These are phyloP conservation scores for Globisporangium cederbergense DNA, from an alignment of 352 stramenopile species.

Conservation along the genomic window DNA sequence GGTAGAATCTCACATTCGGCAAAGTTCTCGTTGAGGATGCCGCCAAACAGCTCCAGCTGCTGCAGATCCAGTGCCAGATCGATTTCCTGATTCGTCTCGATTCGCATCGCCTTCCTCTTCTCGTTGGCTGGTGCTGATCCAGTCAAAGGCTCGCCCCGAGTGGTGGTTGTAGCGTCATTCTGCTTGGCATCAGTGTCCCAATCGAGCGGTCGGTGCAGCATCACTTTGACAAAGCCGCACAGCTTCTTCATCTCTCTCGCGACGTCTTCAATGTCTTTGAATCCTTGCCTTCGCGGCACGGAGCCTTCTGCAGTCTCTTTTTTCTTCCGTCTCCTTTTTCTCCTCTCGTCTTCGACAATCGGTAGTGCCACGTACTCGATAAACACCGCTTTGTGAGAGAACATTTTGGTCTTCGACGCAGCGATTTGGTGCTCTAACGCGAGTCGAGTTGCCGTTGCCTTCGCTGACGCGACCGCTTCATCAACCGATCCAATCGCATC, in stretches of 20 bases:
- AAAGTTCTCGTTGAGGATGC: constrained; percentile 65
- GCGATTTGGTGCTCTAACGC: constrained; percentile 18
- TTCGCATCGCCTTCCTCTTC: background rate
- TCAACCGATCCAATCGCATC: constrained; percentile 36
- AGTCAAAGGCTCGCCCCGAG: background rate
- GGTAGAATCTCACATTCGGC: constrained; percentile 18
- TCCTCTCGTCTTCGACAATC: constrained; percentile 23
- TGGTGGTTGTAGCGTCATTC: background rate
- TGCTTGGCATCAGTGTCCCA: constrained; percentile 25
- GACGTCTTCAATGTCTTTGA: constrained; percentile 44
- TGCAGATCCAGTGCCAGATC: constrained; percentile 49
- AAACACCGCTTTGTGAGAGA: constrained; percentile 33
- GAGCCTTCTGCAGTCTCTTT: background rate
- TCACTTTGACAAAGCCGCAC: constrained; percentile 36
- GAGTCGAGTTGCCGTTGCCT: constrained; percentile 6
- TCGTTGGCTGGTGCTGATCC: background rate
- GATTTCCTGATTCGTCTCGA: constrained; percentile 22
- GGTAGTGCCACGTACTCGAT: constrained; percentile 49
- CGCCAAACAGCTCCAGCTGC: constrained; percentile 60
- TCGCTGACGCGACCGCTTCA: constrained; percentile 23
- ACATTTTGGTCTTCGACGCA: constrained; percentile 31
- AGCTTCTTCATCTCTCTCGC: constrained; percentile 54
- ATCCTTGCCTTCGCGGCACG: background rate
- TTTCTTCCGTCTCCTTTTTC: constrained; percentile 17
- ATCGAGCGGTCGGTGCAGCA: constrained; percentile 26